Percentiles rank a stretch among this genome's conserved stretches.
Conservation (phyloP, 305 asterid species). For the Fraxinus latifolia region DNA sequence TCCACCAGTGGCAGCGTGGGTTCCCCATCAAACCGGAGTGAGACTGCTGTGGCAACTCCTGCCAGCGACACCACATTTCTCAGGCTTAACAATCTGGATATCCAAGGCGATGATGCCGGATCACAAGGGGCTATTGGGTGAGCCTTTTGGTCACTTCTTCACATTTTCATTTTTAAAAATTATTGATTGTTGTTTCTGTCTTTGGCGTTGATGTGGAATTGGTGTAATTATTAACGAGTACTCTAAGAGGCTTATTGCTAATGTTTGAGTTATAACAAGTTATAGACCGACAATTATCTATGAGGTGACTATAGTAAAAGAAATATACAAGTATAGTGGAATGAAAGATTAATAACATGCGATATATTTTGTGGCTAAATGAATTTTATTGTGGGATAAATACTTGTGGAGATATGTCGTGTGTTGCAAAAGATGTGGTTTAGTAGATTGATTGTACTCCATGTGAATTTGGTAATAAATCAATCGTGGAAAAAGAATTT, state of each 20-base stretch:
- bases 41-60: constrained; percentile 65
- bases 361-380: not conserved
- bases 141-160: constrained; percentile 26
- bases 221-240: not conserved
- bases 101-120: constrained; percentile 84
- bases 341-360: not conserved
- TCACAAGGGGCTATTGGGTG: constrained; percentile 82
- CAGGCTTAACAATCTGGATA: constrained; percentile 65
- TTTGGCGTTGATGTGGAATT: not conserved
- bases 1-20: constrained; percentile 93
- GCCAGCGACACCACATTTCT: constrained; percentile 57
- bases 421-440: not conserved
- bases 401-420: not conserved
- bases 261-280: not conserved
- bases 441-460: not conserved
- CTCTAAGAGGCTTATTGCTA: not conserved
- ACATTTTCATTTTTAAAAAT: not conserved
- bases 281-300: not conserved
- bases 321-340: not conserved
- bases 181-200: constrained; percentile 2
- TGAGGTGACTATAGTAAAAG: not conserved
- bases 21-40: constrained; percentile 88
- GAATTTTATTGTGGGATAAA: not conserved
- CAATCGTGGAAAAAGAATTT: not conserved
- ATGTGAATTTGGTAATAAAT: not conserved